Evolutionary conservation across 2,329 filamentous ascomycete species (phyloP).

Genomic region (Neocucurbitaria cava): DNA sequence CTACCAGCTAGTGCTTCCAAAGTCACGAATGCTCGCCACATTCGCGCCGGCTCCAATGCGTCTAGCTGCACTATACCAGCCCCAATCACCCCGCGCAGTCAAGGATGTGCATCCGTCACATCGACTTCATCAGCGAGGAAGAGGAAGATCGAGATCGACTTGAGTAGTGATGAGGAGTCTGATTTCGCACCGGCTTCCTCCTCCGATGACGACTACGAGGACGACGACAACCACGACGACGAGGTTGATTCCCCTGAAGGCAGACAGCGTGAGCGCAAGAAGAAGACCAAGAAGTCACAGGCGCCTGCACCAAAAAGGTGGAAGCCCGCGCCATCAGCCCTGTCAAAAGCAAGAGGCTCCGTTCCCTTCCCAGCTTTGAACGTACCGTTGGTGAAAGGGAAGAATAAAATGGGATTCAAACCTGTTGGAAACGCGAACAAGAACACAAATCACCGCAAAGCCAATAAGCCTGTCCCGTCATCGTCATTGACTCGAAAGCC

Average conservation of each 20-base stretch:
- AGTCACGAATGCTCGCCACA: neutral
- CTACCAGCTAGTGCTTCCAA: conserved; percentile 8
- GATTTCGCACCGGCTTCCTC: conserved; percentile 12
- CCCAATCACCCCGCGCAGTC: neutral
- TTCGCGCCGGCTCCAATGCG: conserved; percentile 4
- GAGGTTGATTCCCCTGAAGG: conserved; percentile 4
- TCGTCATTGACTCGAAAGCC: too few relatives aligned
- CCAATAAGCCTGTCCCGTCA: too few relatives aligned
- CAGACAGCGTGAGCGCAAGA: neutral
- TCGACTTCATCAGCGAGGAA: conserved; percentile 9
- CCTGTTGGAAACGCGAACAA: neutral
- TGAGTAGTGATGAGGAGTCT: conserved; percentile 15
- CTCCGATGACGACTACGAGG: conserved; percentile 4
- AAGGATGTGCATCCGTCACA: conserved; percentile 2
- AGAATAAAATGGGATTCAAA: conserved; percentile 14
- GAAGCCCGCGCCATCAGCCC: neutral
- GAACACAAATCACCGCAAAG: neutral
- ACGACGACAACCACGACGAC: too few relatives aligned
- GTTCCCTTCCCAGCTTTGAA: neutral
- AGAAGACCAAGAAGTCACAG: neutral
- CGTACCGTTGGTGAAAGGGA: conserved; percentile 1
- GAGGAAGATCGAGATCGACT: conserved; percentile 5
- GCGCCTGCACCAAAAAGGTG: neutral
- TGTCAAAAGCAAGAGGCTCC: too few relatives aligned
- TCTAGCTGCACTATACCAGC: conserved; percentile 4